Base-by-base conservation (phyloP, 2,329 filamentous ascomycete species). In the Cercospora canescens region DNA sequence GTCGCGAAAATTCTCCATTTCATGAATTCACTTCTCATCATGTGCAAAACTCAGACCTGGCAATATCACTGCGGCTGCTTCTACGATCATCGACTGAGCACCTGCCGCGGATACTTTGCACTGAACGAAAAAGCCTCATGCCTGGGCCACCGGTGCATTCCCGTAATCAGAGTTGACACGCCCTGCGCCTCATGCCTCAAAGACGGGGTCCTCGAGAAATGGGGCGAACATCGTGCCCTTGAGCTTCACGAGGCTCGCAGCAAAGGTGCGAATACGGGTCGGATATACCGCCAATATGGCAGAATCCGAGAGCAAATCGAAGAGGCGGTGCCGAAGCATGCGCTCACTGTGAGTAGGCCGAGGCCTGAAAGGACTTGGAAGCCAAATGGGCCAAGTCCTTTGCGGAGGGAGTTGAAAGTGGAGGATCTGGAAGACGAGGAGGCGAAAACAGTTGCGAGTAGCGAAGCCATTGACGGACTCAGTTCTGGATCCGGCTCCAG, bases 41-140 rank as follows among this genome's bases (percentile, higher is more conserved):
- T 48, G 57, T 60, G 57, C 35, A 60, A 60, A 45, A 45, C 57
- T 9, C 57, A 60, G 11, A 41, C 35, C 57, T 45, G 39, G 57
- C 26, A 45, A 21, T 60, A 60, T 37, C 35, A n/a, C 37, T 60
- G 57, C 37, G 39, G 39, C 57, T 39, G 39, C 39, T 60, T 18
- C 12, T 45, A 14, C 57, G 7, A 48, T 37, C 57, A 60, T 37
- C 57, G 57, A 6, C 57, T 60, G 1, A 60, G 57, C 57, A 60
- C 57, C 5, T 60, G 39, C 39, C 57, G 57, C 57, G 39, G 57
- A 9, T 45, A 2, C 57, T 18, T 14, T 16, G 7, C 21, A 45
- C 7, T 21, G 16, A 24, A 59, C 34, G 32, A 14, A 37, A 7
- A 1, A 37, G 24, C 57, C 35, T 14, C 37, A 8, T 60, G 57